Base-by-base conservation (phyloP, 805 yeast genomes). In the Metschnikowia matae region DNA sequence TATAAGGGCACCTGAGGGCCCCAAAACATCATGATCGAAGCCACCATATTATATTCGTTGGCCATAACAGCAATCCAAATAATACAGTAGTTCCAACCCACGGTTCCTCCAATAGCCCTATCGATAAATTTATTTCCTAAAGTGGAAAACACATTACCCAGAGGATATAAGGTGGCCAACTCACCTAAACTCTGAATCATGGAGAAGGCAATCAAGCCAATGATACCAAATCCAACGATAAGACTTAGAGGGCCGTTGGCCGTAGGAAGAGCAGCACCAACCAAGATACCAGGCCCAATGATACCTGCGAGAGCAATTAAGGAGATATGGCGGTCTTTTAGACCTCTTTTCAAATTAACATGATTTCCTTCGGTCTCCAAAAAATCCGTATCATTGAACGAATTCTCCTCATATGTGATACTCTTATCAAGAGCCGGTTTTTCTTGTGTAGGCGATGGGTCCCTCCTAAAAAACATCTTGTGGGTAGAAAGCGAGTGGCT, bases 151-250 rank as follows among this genome's bases (percentile, higher is more conserved):
- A 80, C 80, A 21, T 73, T 72, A 3, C 77, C 77, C 45, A 77
- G 70, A 40, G 83, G 84, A 48, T 76, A 78, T 13, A 73, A 57
- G 1, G 84, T 77, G 40, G 82, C 78, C 56, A 81, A 58, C 54
- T 81, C 85, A 36, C 85, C 85, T 55, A 81, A 68, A 32, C 76
- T 69, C 51, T 73, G 76, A 78, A 81, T 77, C 79, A 81, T 78
- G 6, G 78, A 64, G 17, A 80, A 67, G 0, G 82, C 84, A 33
- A 80, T 61, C 18, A 81, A 50, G 20, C 83, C 84, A 42, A 80
- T 78, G 38, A 81, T 62, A 2, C 76, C 74, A 60, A 79, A 81
- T 1, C 84, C 82, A 20, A 73, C 67, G 18, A 79, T 60, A 58
- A 81, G 63, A 54, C 82, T 79, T 33, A 75, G 83, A 0, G 85